These are phyloP conservation scores for Nemania diffusa DNA, from an alignment of 2,329 filamentous ascomycete genomes.

Conservation along the genomic window DNA sequence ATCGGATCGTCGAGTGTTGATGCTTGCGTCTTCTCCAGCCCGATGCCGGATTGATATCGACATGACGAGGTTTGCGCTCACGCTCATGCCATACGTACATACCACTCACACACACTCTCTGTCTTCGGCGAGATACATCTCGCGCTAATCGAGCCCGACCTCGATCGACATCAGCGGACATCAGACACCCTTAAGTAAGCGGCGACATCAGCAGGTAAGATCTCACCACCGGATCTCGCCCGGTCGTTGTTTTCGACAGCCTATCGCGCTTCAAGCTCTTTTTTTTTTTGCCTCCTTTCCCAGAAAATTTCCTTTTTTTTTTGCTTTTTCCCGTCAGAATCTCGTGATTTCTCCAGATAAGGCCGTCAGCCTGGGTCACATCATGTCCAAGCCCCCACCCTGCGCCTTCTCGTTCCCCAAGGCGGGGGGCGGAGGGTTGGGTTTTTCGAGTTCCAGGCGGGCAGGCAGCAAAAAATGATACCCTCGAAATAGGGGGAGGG, in stretches of 20 bases:
- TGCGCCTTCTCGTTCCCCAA: neutral
- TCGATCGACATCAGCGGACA: too few species aligned
- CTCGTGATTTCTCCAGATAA: too few species aligned
- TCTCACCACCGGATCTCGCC: neutral
- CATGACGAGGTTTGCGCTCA: neutral
- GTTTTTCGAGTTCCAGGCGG: too few species aligned
- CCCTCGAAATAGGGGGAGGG: too few species aligned
- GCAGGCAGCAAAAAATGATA: too few species aligned
- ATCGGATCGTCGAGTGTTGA: neutral
- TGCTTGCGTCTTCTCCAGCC: neutral
- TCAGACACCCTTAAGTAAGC: neutral
- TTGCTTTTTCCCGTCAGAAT: too few species aligned
- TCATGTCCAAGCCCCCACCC: neutral
- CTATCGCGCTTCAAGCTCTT: conserved; percentile 23
- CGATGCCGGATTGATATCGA: conserved; percentile 15
- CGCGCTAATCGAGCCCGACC: neutral
- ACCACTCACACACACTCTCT: neutral
- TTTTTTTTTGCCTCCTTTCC: neutral
- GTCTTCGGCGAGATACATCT: neutral
- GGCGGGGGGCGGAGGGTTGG: too few species aligned
- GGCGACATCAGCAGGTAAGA: neutral
- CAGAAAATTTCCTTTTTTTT: too few species aligned
- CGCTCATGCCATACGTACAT: neutral
- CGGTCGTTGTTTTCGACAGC: conserved; percentile 3
- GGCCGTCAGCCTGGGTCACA: neutral